Evolutionary conservation across 2,329 filamentous ascomycete genomes (phyloP).

Genomic region (Botrytis medusae): DNA sequence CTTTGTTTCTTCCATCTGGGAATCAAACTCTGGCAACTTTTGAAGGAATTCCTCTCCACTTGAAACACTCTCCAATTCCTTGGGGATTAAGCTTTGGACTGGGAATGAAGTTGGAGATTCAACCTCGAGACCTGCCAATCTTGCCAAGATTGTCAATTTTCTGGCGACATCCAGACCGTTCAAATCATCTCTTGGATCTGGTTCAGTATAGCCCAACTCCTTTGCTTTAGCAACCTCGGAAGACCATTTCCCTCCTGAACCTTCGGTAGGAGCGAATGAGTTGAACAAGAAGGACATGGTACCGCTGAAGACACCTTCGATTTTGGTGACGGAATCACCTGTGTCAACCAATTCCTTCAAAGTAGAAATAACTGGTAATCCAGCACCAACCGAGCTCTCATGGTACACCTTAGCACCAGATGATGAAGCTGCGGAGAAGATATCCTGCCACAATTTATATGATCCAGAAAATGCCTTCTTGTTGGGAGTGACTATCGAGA

Average conservation of each 20-base stretch:
- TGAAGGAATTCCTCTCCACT: conserved; percentile 85
- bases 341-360: conserved; percentile 93
- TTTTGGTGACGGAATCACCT: conserved; percentile 85
- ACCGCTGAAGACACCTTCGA: conserved; percentile 96
- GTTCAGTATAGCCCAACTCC: conserved; percentile 87
- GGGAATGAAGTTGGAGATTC: conserved; percentile 86
- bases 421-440: conserved; percentile 71
- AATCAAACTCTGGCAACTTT: conserved; percentile 77
- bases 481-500: conserved; percentile 94
- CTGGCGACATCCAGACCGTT: conserved; percentile 90
- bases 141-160: conserved; percentile 91
- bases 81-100: conserved; percentile 89
- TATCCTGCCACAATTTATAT: conserved; percentile 80
- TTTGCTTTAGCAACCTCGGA: conserved; percentile 91
- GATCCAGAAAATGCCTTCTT: conserved; percentile 95
- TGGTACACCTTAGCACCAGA: conserved; percentile 86
- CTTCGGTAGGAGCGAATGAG: conserved; percentile 81
- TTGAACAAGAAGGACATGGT: conserved; percentile 99
- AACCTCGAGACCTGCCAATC: conserved; percentile 77
- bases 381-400: conserved; percentile 91
- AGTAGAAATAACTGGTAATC: conserved; percentile 89
- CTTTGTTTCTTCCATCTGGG: conserved; percentile 87
- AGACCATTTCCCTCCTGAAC: conserved; percentile 79
- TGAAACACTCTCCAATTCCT: conserved; percentile 72
- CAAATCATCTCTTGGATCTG: conserved; percentile 81